Percentiles rank a stretch among this genome's conserved stretches.
Conservation (phyloP, 1,284 basidiomycete species). For the Ustilago hordei region DNA sequence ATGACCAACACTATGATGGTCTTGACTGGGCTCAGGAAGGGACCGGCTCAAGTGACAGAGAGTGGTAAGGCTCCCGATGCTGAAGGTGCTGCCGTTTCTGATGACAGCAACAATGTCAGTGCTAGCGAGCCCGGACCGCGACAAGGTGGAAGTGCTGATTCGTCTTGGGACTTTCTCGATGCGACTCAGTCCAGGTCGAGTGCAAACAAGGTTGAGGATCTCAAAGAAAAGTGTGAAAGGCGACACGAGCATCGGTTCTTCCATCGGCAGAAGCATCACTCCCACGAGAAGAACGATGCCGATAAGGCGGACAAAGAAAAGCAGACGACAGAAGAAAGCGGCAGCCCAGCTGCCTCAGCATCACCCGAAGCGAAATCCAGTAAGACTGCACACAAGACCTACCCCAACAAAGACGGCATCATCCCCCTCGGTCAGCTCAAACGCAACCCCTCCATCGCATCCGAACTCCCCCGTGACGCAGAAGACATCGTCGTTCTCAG, state of each 20-base stretch:
- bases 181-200: constrained; percentile 23
- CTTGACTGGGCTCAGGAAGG: constrained; percentile 27
- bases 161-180: constrained; percentile 28
- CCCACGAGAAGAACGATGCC: neutral
- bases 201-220: constrained; percentile 32
- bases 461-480: constrained; percentile 56
- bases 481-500: constrained; percentile 64
- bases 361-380: neutral
- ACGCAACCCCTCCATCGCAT: constrained; percentile 61
- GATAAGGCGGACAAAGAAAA: neutral
- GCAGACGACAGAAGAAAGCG: neutral
- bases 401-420: constrained; percentile 45
- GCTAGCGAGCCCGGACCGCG: neutral
- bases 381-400: constrained; percentile 13
- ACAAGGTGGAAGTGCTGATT: neutral
- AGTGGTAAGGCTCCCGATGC: constrained; percentile 3
- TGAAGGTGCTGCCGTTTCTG: constrained; percentile 1
- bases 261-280: constrained; percentile 24
- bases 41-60: neutral
- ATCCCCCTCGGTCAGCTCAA: constrained; percentile 49
- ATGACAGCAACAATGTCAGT: constrained; percentile 3
- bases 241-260: constrained; percentile 24
- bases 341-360: neutral
- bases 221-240: constrained; percentile 20
- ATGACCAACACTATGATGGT: constrained; percentile 41